Conservation (phyloP, 345 rosid genomes). For the Physaria fendleri region DNA sequence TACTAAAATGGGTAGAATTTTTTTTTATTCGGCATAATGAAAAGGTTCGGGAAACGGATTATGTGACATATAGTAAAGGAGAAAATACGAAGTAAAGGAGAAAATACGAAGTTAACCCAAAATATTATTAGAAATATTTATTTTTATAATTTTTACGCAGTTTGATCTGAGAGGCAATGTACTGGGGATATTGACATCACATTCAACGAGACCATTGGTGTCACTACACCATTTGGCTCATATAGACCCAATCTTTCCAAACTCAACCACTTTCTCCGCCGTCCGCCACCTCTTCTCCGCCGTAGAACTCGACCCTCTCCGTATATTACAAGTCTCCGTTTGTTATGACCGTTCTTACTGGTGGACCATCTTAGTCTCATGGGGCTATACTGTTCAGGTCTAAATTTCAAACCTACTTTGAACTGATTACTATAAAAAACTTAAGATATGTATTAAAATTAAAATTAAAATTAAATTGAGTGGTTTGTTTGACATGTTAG, state of each 20-base stretch:
- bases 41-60: no score
- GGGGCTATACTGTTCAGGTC: slow-evolving; percentile 88
- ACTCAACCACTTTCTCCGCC: slow-evolving; percentile 46
- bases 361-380: slow-evolving; percentile 77
- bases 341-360: slow-evolving; percentile 71
- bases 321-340: slow-evolving; percentile 61
- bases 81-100: no score
- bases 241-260: slow-evolving; percentile 63
- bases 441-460: no score
- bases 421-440: no score
- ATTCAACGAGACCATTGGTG: slow-evolving; percentile 64
- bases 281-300: slow-evolving; percentile 50
- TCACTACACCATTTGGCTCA: slow-evolving; percentile 70
- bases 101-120: no score
- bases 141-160: slow-evolving; percentile 19
- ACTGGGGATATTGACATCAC: slow-evolving; percentile 66
- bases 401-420: no score
- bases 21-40: no score
- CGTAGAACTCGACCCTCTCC: slow-evolving; percentile 49
- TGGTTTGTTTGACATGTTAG: slow-evolving; percentile 10
- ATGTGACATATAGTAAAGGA: no score
- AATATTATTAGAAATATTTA: no score
- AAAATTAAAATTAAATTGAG: neutral
- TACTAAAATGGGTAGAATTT: no score
- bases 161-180: slow-evolving; percentile 64